Conservation (phyloP, 352 stramenopile species). For the Phytopythium litorale region DNA sequence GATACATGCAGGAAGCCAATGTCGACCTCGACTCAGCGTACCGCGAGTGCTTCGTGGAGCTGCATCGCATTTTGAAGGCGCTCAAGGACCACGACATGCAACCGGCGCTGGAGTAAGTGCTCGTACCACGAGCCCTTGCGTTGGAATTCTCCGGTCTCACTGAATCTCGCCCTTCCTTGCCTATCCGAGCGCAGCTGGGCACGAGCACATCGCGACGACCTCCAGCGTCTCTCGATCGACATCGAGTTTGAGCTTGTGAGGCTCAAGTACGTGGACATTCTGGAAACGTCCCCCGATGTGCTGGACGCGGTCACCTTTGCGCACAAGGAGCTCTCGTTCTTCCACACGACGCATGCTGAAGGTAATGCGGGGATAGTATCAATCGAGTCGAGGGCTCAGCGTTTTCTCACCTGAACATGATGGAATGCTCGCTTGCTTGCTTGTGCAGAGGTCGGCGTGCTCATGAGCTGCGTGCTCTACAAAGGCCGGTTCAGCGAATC, state of each 20-base stretch:
- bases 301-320: conserved; percentile 71
- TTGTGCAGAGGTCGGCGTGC: conserved; percentile 51
- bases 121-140: neutral
- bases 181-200: conserved; percentile 42
- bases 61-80: conserved; percentile 61
- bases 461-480: conserved; percentile 84
- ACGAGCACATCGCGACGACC: conserved; percentile 41
- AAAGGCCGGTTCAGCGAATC: conserved; percentile 68
- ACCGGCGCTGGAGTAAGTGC: conserved; percentile 57
- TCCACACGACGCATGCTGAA: conserved; percentile 56
- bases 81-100: conserved; percentile 62
- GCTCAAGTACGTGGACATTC: conserved; percentile 75
- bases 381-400: neutral
- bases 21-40: conserved; percentile 48
- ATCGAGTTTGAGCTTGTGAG: conserved; percentile 85
- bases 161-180: conserved; percentile 4
- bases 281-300: conserved; percentile 58
- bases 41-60: conserved; percentile 61
- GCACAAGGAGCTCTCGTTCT: conserved; percentile 53
- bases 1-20: conserved; percentile 42
- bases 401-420: neutral
- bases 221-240: conserved; percentile 49
- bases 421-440: neutral
- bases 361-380: conserved; percentile 17
- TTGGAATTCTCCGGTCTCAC: neutral